Percentiles rank a stretch among this genome's conserved stretches.
Conservation (phyloP, 768 basidiomycete species). For the Amanita jacksonii region DNA sequence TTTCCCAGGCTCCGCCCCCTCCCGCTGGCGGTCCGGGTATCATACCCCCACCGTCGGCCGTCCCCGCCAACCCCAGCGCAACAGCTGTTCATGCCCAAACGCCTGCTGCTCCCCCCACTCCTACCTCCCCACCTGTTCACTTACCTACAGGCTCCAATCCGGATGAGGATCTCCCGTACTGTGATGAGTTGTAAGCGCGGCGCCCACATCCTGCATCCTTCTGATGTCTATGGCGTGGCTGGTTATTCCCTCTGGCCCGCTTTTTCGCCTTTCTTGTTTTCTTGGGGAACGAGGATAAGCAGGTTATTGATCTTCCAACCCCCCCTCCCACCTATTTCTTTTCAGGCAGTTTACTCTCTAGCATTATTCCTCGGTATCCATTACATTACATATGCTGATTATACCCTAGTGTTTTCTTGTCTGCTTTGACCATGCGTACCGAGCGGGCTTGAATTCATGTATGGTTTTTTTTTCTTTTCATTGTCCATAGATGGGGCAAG, state of each 20-base stretch:
- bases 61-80: slow-evolving; percentile 15
- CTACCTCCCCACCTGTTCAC: not conserved
- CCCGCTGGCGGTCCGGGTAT: slow-evolving; percentile 19
- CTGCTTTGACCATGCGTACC: not conserved
- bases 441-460: not conserved
- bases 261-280: not conserved
- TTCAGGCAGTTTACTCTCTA: too few relatives aligned
- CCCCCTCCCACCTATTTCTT: too few relatives aligned
- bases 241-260: too few relatives aligned
- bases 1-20: slow-evolving; percentile 33
- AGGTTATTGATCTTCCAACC: slow-evolving; percentile 1
- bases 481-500: not conserved
- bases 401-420: not conserved
- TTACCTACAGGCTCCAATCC: not conserved
- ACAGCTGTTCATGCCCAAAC: slow-evolving; percentile 7
- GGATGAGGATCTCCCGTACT: slow-evolving; percentile 3
- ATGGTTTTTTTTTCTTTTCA: not conserved
- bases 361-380: too few relatives aligned
- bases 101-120: slow-evolving; percentile 2
- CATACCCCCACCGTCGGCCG: slow-evolving; percentile 23
- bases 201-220: too few relatives aligned
- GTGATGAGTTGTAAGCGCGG: slow-evolving; percentile 4
- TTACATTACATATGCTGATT: not conserved
- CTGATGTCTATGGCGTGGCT: too few relatives aligned
- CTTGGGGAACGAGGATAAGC: not conserved